Evolutionary conservation across 768 basidiomycete species (phyloP), one percentile per base, ranked within the genome.

Genomic region (Suillus lakei): DNA sequence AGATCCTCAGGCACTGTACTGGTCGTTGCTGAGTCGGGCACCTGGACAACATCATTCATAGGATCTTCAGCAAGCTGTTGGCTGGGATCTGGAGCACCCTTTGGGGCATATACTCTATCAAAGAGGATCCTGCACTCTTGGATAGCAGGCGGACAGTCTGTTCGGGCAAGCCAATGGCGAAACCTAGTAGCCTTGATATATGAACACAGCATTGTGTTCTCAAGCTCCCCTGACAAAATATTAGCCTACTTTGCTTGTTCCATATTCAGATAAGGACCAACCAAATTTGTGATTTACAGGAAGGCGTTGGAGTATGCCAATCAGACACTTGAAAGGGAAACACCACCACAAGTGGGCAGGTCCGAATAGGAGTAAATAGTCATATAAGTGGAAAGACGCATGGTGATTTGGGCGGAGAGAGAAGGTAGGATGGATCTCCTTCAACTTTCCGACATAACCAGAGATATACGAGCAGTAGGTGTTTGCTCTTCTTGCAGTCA

Each of bases 331-430:
- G 59, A 77, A 81, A 0, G 78, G 79, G 64, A 78, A 82, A 1
- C 71, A 69, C 78, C 80, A 82, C 82, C 79, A 83, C 3, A 73
- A 73, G 48, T 72, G 70, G 0, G 77, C 70, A 32, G 80, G 80
- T 1, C 81, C 77, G 65, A 80, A 81, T 2, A 74, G 67, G 0
- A 68, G 12, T 1, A 80, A 67, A 62, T 81, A 80, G 16, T 80
- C 73, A 32, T 71, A 67, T 5, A 79, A 58, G 59, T 74, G 77
- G 30, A 76, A 62, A 4, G 74, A 68, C 36, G 73, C 63, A 51
- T 80, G 80, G n/a, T 73, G 51, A 61, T 78, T 80, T 12, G 75
- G 70, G n/a, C 48, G 61, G 21, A 55, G 16, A 9, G 61, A 28
- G 1, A 38, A 50, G 12, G 56, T 44, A 4, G 76, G 76, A 32